phyloP scores from a whole-genome alignment of 306 rosid species.

The Ormosia semicastrata region DNA sequence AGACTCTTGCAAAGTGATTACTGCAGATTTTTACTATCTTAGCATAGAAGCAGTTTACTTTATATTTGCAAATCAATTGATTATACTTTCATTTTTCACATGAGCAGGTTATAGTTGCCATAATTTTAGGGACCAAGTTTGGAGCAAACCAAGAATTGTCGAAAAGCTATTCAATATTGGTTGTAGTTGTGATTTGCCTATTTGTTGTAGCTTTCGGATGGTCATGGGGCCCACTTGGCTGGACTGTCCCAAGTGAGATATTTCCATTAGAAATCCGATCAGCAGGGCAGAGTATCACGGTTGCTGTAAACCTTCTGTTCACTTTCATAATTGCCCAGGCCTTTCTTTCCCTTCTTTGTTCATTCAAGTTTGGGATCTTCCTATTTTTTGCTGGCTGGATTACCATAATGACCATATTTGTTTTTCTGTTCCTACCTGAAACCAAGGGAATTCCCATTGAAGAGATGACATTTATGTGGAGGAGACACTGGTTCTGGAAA shows the following conservation, averaged over 20 bases:
- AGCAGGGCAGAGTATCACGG: conserved; percentile 50
- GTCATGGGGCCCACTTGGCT: conserved; percentile 55
- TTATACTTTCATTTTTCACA: background rate
- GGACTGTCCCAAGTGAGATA: conserved; percentile 53
- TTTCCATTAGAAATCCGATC: conserved; percentile 50
- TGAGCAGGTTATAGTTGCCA: conserved; percentile 65
- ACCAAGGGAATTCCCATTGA: conserved; percentile 52
- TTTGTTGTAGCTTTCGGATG: conserved; percentile 72
- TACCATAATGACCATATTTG: conserved; percentile 42
- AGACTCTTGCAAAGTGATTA: background rate
- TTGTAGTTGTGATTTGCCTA: conserved; percentile 71
- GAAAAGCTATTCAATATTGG: conserved; percentile 55
- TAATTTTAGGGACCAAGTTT: conserved; percentile 67
- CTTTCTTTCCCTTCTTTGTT: conserved; percentile 44
- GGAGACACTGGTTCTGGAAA: conserved; percentile 52
- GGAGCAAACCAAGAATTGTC: conserved; percentile 54
- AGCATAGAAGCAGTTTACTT: background rate
- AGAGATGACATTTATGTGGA: conserved; percentile 44
- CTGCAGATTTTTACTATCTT: background rate
- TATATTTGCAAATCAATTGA: background rate
- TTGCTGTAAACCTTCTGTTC: conserved; percentile 45
- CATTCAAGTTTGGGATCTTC: conserved; percentile 43
- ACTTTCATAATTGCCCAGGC: conserved; percentile 45
- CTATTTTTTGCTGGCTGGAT: conserved; percentile 47
- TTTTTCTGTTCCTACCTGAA: conserved; percentile 41